Evolutionary conservation across 768 basidiomycete genomes (phyloP), one percentile per base, ranked within the genome.

Genomic region (Boletellus emodensis): DNA sequence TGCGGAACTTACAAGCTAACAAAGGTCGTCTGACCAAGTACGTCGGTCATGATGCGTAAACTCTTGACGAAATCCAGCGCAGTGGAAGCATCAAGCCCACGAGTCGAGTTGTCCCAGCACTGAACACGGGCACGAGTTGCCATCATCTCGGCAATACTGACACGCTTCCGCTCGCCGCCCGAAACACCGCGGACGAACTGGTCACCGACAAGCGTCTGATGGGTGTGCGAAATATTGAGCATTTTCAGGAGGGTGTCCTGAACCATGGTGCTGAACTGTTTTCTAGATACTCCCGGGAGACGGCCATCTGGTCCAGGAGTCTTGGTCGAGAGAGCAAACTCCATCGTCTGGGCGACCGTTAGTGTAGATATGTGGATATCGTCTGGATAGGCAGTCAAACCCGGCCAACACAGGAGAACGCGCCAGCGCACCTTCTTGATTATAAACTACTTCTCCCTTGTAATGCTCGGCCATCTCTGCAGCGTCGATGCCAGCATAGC

Each of bases 71-170:
- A 94, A 62, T 95, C 93, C 42, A 93, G 74, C 2, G 92, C 92
- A 7, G 92, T 94, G 3, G 89, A 90, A 0, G 91, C 89, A 55
- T 91, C 88, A 44, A 90, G 72, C 15, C 90, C 88, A 43, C 86
- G 75, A 3, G 90, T 92, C 0, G 85, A 84, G 32, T 87, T 91
- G 64, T 92, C 88, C 85, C 88, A 91, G 55, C 82, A 83, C 57
- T 90, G 84, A 7, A 91, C 79, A 33, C 84, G 83, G 11, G 88
- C 87, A 44, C 87, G 82, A 2, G 85, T 87, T 1, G 87, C 78
- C 80, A 90, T 84, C 80, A 89, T 90, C 69, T 94, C 91, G 11
- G 87, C 85, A 58, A 93, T 93, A 50, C 84, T 84, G 14, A 94
- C 75, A 52, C 82, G 80, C 65, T 93, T 94, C 45, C 84, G 77